phyloP scores from a whole-genome alignment of 2,329 filamentous ascomycete genomes.

The Xylariaceae sp. region DNA sequence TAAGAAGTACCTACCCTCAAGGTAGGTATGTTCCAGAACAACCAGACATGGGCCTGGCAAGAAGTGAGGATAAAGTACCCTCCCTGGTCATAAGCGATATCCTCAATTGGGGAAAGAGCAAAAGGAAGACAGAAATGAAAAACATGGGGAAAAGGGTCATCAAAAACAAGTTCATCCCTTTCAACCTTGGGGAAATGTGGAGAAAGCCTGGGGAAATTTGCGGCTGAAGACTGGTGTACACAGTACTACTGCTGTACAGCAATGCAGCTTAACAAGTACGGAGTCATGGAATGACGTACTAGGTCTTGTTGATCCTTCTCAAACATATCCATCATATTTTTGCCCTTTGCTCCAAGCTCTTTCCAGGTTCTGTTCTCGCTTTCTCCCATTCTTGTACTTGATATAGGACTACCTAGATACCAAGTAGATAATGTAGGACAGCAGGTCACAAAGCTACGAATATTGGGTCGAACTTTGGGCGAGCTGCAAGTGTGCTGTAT shows the following conservation, averaged over 20 bases:
- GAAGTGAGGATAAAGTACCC: no score
- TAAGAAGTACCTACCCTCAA: no score
- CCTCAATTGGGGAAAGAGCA: slow-evolving; percentile 4
- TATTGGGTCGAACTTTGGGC: background rate
- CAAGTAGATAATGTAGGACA: no score
- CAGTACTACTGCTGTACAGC: no score
- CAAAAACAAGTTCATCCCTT: background rate
- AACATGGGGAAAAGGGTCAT: slow-evolving; percentile 5
- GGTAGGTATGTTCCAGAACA: no score
- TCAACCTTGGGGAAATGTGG: slow-evolving; percentile 5
- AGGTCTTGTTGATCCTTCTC: slow-evolving; percentile 13
- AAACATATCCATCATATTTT: no score
- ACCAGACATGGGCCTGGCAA: no score
- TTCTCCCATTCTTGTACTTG: background rate
- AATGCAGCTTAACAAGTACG: no score
- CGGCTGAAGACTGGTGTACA: slow-evolving; percentile 14
- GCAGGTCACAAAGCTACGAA: no score
- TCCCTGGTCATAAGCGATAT: no score
- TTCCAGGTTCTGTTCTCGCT: background rate
- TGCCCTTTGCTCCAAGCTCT: background rate
- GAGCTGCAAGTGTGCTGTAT: no score
- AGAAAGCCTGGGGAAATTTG: slow-evolving; percentile 15
- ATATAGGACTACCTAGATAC: no score
- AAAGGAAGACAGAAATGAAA: background rate
- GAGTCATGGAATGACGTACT: slow-evolving; percentile 7